Evolutionary conservation across 768 basidiomycete species (phyloP), one percentile per base, ranked within the genome.

Genomic region (Tulasnella calospora): DNA sequence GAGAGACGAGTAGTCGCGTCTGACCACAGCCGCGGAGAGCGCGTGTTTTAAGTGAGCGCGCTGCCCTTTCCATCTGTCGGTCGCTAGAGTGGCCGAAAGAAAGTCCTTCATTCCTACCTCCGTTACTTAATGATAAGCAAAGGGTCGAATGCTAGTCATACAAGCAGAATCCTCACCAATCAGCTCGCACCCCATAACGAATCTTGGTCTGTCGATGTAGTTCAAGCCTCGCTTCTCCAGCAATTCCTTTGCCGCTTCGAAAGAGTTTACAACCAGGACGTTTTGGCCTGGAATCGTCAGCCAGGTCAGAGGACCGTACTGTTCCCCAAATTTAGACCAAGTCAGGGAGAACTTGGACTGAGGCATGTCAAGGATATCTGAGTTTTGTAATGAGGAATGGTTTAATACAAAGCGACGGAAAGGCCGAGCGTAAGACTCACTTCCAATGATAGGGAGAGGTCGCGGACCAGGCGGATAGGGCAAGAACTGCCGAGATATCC

Each of bases 261-360:
- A 36, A 7, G 73, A 47, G 33, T 74, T 74, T 38, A 74, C 27
- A 3, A 74, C 44, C n/a, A 74, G 21, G 15, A 74, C 33, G n/a
- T 44, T 30, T 55, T 74, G 73, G 33, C 73, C 73, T 23, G 73
- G 44, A 36, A 74, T 55, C 21, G 3, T 35, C 33, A 67, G 61
- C 61, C 51, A 74, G 23, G 73, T 74, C 23, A 74, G 44, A 21
- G 73, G 73, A 9, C 73, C 73, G 46, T 74, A 74, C 35, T 74
- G 1, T 10, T 47, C 27, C 3, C 40, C 73, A 5, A 44, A 74
- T n/a, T 51, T n/a, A 27, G 73, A 12, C 33, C 44, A 74, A 19
- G 19, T 47, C 8, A 44, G 5, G 3, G 44, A 23, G 17, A 35
- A 55, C 33, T 41, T 47, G 40, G 40, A 47, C 40, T 13, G 19